Evolutionary conservation across 768 basidiomycete genomes (phyloP), one percentile per base, ranked within the genome.

Genomic region (Paxillus rubicundulus): DNA sequence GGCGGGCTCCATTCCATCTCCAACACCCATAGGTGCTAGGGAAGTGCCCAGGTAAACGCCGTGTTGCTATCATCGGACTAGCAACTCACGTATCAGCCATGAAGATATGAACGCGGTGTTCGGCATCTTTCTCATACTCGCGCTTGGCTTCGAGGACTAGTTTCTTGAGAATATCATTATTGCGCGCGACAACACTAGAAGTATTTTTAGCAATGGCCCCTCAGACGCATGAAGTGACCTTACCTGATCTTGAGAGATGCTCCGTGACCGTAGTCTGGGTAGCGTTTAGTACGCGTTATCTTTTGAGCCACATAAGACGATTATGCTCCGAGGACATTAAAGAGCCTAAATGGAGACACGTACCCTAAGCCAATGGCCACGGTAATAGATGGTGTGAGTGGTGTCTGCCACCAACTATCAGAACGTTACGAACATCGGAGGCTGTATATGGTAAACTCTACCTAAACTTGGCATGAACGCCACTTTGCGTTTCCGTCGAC

Each of bases 91-190:
- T 86, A 73, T 93, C 92, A 32, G 88, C 89, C 72, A 92, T 77
- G 70, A 86, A 93, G 54, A 93, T 92, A 60, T 92, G 89, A 45
- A 94, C 89, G 53, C 89, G 86, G 63, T 92, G 89, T 59, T 90
- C 87, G 52, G 90, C 89, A 68, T 94, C 92, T 71, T 91, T 92
- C 71, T 92, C 89, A 61, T 92, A 93, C 55, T 89, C 87, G 47
- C 83, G 82, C 73, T 92, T 92, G 24, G 91, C 91, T 70, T 92
- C 89, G 30, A 92, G 68, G 20, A 94, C 89, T 17, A 94, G 80
- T 63, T 83, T 84, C 77, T 92, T 93, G 62, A 93, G 75, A 55
- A 93, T 87, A 66, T 89, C 87, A 62, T 93, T 92, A 67, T 81
- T 92, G 44, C 91, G 86, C 17, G 91, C 91, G 44, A 93, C 87